Evolutionary conservation across 306 rosid species (phyloP).

Genomic region (Canavalia ensiformis): DNA sequence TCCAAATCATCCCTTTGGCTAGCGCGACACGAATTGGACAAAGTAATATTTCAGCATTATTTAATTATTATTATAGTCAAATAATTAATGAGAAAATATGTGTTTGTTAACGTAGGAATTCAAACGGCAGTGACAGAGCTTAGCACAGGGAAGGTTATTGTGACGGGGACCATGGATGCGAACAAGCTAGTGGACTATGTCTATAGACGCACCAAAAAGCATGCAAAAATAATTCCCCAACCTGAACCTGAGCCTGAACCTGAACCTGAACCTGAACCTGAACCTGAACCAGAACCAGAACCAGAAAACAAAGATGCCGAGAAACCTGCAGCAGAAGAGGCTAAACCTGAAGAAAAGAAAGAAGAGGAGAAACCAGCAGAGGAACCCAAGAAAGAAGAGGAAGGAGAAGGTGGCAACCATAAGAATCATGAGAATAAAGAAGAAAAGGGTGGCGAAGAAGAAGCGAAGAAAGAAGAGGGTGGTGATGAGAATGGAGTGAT

Average conservation of each 20-base stretch:
- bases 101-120: constrained; percentile 64
- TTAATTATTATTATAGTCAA: not conserved
- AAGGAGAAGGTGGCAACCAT: constrained; percentile 14
- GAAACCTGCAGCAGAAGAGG: constrained; percentile 58
- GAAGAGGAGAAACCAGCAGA: constrained; percentile 52
- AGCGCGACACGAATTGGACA: not conserved
- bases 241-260: constrained; percentile 62
- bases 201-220: constrained; percentile 81
- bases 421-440: constrained; percentile 25
- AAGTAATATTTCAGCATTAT: not conserved
- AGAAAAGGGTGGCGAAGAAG: constrained; percentile 43
- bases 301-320: constrained; percentile 53
- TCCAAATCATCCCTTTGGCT: not conserved
- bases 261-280: constrained; percentile 56
- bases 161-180: constrained; percentile 87
- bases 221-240: constrained; percentile 79
- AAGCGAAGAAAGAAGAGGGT: constrained; percentile 37
- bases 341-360: constrained; percentile 50
- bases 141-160: constrained; percentile 74
- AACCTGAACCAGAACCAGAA: constrained; percentile 58
- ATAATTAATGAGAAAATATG: constrained; percentile 36
- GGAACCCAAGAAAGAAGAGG: constrained; percentile 53
- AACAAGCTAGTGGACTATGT: constrained; percentile 82
- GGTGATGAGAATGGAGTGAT: constrained; percentile 21
- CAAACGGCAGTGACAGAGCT: constrained; percentile 72